Evolutionary conservation across 1,284 basidiomycete species (phyloP), one percentile per base, ranked within the genome.

Genomic region (Trichosporon coremiiforme): DNA sequence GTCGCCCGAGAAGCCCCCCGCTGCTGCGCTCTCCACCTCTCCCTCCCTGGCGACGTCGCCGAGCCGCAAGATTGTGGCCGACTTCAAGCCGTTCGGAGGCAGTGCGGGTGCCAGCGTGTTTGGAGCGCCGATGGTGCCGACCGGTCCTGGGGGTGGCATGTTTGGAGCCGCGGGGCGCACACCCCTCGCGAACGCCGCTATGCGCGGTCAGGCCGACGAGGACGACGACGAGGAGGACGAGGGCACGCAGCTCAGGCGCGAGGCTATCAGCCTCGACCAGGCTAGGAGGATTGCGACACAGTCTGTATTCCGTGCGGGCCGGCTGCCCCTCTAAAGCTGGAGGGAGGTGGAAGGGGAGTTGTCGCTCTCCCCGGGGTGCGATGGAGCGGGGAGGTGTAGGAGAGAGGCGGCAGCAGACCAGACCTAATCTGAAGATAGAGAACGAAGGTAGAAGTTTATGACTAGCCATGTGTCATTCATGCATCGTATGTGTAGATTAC

Each of bases 261-360:
- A 90, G 76, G 89, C 90, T 33, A 94, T 95, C 79, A 90, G 91
- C 12, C 86, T 95, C 73, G 94, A 95, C 74, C 93, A 95, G 88
- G 92, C 92, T 77, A 67, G 87, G 80, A 78, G 85, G 10, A 86
- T 86, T 68, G 85, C 85, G 5, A 82, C 84, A 33, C 85, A 86
- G 75, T 84, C 83, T 15, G 84, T 85, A 9, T 86, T 85, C 82
- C 77, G 85, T 64, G 80, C 79, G 33, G 80, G 80, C 20, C 74
- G 81, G 22, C 74, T 81, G 13, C 73, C 73, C 8, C 60, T 74
- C 4, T 74, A 64, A 25, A 25, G 25, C 25, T 25, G 25, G 25
- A 25, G 25, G 25, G 25, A 25, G 25, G 25, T 25, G 25, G 25
- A 25, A 25, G 25, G 25, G 25, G 25, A 25, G 25, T 25, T 25